These are phyloP conservation scores for Annona cherimola DNA, from an alignment of 164 flowering plant genomes.

Conservation along the genomic window DNA sequence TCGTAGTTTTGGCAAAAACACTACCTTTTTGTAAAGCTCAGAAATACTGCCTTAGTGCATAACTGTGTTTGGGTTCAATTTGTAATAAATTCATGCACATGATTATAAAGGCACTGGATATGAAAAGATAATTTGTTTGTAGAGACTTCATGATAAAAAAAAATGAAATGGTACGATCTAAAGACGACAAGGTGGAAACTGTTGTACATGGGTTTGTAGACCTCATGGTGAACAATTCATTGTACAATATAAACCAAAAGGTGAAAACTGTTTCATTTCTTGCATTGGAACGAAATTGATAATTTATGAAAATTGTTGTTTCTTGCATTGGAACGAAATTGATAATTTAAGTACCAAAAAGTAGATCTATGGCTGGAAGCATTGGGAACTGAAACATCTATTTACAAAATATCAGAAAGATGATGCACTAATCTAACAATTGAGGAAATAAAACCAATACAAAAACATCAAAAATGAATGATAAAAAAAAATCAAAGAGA, in stretches of 20 bases:
- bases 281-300: not conserved
- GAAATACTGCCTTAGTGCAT: not conserved
- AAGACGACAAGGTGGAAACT: too few relatives aligned
- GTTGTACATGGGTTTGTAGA: too few relatives aligned
- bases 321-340: not conserved
- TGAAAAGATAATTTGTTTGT: too few relatives aligned
- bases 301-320: too few relatives aligned
- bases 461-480: not conserved
- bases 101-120: not conserved
- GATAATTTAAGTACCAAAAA: not conserved
- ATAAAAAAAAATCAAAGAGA: not conserved
- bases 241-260: too few relatives aligned
- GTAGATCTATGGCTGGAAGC: not conserved
- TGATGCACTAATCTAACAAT: too few relatives aligned
- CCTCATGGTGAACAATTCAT: not conserved
- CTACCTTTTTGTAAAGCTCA: not conserved
- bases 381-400: not conserved
- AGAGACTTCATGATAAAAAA: too few relatives aligned
- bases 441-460: too few relatives aligned
- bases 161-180: too few relatives aligned
- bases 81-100: not conserved
- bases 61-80: not conserved
- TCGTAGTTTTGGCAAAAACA: not conserved
- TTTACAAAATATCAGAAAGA: too few relatives aligned
- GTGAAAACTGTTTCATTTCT: too few relatives aligned